These are phyloP conservation scores for Vitis hybrid DNA, from an alignment of 177 flowering plant genomes.

Conservation along the genomic window DNA sequence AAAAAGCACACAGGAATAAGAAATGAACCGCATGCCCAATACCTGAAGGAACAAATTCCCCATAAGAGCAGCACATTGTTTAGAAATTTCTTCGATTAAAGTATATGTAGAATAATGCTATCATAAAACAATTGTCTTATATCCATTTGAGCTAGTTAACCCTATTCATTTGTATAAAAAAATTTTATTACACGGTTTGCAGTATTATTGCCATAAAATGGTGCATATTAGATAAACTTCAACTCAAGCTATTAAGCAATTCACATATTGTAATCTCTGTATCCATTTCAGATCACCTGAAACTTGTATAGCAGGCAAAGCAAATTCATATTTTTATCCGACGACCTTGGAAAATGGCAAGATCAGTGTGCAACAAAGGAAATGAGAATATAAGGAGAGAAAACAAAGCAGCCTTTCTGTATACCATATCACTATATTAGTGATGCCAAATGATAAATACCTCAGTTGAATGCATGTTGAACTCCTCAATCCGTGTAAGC, in stretches of 20 bases:
- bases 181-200: too few species aligned
- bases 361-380: not conserved
- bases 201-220: too few species aligned
- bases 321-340: too few species aligned
- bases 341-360: too few species aligned
- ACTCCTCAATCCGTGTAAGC: slow-evolving; percentile 71
- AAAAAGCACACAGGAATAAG: not conserved
- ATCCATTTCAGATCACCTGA: too few species aligned
- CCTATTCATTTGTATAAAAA: not conserved
- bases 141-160: not conserved
- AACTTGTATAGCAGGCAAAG: not conserved
- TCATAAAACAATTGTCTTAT: not conserved
- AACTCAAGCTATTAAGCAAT: too few species aligned
- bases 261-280: too few species aligned
- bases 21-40: not conserved
- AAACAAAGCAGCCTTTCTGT: not conserved
- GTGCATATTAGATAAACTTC: too few species aligned
- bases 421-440: not conserved
- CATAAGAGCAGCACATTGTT: not conserved
- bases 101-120: not conserved
- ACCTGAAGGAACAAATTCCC: not conserved
- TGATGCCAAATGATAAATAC: slow-evolving; percentile 32
- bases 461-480: slow-evolving; percentile 95
- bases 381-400: not conserved
- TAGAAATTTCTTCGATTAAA: not conserved